Evolutionary conservation across 495 filamentous ascomycete species (phyloP).

Genomic region (Gamarada debralockiae): DNA sequence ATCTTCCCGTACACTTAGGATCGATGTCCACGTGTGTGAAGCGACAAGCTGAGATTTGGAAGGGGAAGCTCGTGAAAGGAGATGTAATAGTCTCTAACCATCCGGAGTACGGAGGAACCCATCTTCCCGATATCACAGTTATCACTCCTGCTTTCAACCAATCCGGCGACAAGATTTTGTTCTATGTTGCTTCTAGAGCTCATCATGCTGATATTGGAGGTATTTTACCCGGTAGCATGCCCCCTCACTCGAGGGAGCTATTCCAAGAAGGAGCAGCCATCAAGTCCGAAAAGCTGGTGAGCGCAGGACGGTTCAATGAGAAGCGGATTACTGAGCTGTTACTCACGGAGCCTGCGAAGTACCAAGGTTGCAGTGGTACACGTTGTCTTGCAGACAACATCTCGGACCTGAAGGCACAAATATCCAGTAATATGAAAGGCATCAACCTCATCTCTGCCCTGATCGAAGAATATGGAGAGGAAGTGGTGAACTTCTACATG

Average conservation of each 20-base stretch:
- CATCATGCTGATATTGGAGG: conserved; percentile 98
- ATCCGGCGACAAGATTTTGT: conserved; percentile 80
- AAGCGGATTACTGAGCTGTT: conserved; percentile 79
- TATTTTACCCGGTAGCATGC: conserved; percentile 95
- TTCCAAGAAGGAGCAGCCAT: conserved; percentile 95
- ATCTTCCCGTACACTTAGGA: conserved; percentile 90
- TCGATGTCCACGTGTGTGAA: conserved; percentile 93
- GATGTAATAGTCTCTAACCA: conserved; percentile 97
- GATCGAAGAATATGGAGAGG: conserved; percentile 86
- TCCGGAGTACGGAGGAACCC: conserved; percentile 81
- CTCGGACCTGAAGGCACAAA: conserved; percentile 93
- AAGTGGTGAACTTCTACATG: conserved; percentile 97
- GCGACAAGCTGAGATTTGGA: conserved; percentile 91
- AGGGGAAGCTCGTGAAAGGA: conserved; percentile 79
- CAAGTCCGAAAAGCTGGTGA: conserved; percentile 91
- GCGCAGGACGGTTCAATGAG: conserved; percentile 85
- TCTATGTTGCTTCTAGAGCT: conserved; percentile 93
- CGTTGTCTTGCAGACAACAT: conserved; percentile 90
- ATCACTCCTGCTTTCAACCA: conserved; percentile 83
- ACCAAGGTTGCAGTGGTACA: conserved; percentile 85
- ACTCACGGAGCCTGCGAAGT: conserved; percentile 76
- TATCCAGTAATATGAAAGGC: conserved; percentile 94
- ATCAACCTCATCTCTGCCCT: conserved; percentile 83
- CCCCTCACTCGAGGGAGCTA: conserved; percentile 86
- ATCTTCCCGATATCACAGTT: conserved; percentile 89